Conservation (phyloP, 2,329 filamentous ascomycete species). For the Mycocentrospora acerina region DNA sequence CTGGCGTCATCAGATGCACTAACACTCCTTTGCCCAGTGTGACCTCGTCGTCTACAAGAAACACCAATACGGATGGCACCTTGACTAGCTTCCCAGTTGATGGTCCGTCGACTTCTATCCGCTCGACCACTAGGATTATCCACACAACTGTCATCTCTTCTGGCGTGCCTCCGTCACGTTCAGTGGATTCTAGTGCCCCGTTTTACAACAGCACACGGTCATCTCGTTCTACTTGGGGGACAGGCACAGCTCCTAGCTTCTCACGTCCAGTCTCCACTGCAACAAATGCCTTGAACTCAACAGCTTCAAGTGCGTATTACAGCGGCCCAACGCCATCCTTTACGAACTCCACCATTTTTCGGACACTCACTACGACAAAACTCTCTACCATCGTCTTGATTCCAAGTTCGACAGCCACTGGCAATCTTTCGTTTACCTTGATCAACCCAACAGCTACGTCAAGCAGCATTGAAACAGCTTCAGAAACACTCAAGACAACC, state of each 20-base stretch:
- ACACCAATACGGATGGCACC: slow-evolving; percentile 20
- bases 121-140: slow-evolving; percentile 1
- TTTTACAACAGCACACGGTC: slow-evolving; percentile 11
- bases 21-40: slow-evolving; percentile 5
- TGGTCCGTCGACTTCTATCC: slow-evolving; percentile 6
- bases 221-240: slow-evolving; percentile 3
- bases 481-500: not conserved
- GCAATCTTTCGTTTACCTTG: slow-evolving; percentile 2
- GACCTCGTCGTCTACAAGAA: slow-evolving; percentile 2
- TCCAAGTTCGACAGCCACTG: slow-evolving; percentile 1
- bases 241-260: slow-evolving; percentile 5
- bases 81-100: slow-evolving; percentile 18
- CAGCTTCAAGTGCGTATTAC: too few species aligned
- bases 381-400: slow-evolving; percentile 2
- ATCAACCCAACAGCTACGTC: slow-evolving; percentile 1
- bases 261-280: slow-evolving; percentile 1
- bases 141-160: slow-evolving; percentile 9
- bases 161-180: slow-evolving; percentile 1
- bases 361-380: slow-evolving; percentile 1
- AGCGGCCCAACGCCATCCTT: too few species aligned
- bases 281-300: not conserved
- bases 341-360: not conserved
- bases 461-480: not conserved
- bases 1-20: slow-evolving; percentile 5
- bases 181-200: slow-evolving; percentile 8